Base-by-base conservation (phyloP, 2,329 filamentous ascomycete genomes). In the Epichloe amarillans region DNA sequence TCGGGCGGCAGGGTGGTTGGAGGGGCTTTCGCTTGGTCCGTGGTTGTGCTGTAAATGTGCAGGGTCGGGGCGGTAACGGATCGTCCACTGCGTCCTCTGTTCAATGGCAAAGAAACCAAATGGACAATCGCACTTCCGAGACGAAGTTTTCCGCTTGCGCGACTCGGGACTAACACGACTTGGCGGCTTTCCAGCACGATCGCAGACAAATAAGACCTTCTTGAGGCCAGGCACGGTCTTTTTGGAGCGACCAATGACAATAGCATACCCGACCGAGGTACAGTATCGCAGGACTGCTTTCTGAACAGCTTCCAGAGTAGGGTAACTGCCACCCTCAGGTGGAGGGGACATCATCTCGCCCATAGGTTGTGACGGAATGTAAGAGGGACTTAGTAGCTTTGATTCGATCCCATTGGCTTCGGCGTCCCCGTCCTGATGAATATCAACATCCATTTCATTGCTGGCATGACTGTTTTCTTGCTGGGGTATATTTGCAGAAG, bases 61-160 rank as follows among this genome's bases (percentile, higher is more conserved):
- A 5, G 70, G 64, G 54, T 83, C 76, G 2, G 80, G 80, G 4
- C 80, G 75, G 59, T 83, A 83, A 49, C 80, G 73, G 52, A 84
- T 76, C 0, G 79, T 79, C 80, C 80, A 84, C 57, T 83, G 79
- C 0, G 79, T 82, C 53, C 80, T 72, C 59, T 83, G 79, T 62
- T 84, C 80, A 39, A 84, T 80, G 50, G 80, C 80, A 56, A 83
- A 84, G 62, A 84, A 83, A n/a, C 80, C 80, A 62, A 84, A 84
- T 33, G 79, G 78, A 55, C 80, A 84, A 57, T 83, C 80, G 58
- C 80, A 83, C 59, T 84, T 84, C 44, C 80, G 72, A n/a, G 80
- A 83, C 8, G 80, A 82, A 1, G 80, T 84, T 60, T 80, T 81
- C 21, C 79, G 73, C 64, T 83, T 83, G 51, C 80, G 75, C 54